Evolutionary conservation across 1,139 yeast species (phyloP), one percentile per base, ranked within the genome.

Genomic region (Scheffersomyces lignicola): DNA sequence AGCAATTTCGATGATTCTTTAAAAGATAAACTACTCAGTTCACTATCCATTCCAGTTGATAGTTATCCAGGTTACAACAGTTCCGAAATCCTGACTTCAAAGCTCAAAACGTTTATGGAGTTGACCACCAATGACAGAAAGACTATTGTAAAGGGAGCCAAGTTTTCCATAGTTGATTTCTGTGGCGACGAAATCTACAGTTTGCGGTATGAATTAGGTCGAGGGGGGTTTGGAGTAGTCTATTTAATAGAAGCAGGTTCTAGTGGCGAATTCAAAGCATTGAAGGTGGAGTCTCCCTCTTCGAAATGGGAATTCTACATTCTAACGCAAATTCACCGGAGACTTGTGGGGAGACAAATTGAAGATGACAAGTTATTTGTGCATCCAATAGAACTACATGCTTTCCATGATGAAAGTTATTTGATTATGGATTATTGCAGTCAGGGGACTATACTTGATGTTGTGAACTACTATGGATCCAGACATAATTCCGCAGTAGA

Each of bases 301-400:
- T 76, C 79, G 26, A 69, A 78, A 8, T 89, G 96, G 96, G 97
- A 89, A 55, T 86, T 76, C 49, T 88, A 85, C 51, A 78, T 88
- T 18, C 61, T 86, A 36, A 71, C 62, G 22, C 80, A 78, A 47
- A 62, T 85, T 7, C 78, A 75, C 33, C 49, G 60, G 15, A 51
- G 76, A 35, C 48, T 69, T 16, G 40, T 41, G 5, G 49, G 44
- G 3, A 11, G 18, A 9, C 21, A 34, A 15, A 11, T 30, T 29
- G 15, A 39, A 48, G 5, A 38, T 4, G 28, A 24, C 7, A 26
- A 26, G 5, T 32, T 18, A 11, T 42, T 48, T 11, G 71, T 85
- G 2, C 55, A 60, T 14, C 78, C 79, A 0, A 70, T 77, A 21
- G 68, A 78, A 2, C 58, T 83, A 27, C 79, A 76, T 50, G 62